Conservation (phyloP, 1,284 basidiomycete genomes). For the Fistulinella staudtii region DNA sequence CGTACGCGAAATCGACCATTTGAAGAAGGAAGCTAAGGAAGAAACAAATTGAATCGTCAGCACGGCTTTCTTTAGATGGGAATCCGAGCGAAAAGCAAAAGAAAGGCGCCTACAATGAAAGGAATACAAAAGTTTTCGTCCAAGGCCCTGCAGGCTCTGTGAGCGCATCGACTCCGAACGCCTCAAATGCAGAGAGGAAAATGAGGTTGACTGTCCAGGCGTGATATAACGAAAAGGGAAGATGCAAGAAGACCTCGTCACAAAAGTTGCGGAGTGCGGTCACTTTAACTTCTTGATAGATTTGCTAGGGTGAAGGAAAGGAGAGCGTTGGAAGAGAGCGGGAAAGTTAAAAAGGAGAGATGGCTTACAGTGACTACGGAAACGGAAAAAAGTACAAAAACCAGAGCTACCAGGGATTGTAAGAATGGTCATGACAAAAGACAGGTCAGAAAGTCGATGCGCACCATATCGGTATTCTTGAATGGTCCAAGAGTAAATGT, state of each 20-base stretch:
- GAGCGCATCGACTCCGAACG: constrained; percentile 80
- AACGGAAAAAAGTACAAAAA: constrained; percentile 80
- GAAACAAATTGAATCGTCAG: no score
- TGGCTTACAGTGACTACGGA: constrained; percentile 64
- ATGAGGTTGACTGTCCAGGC: constrained; percentile 92
- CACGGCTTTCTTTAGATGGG: no score
- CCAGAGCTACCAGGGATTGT: constrained; percentile 76
- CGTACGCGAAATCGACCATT: constrained; percentile 84
- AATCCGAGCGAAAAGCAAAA: neutral
- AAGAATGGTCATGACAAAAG: no score
- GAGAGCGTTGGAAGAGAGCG: neutral
- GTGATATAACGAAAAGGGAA: constrained; percentile 91
- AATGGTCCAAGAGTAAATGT: constrained; percentile 75
- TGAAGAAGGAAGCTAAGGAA: constrained; percentile 89
- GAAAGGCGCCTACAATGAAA: constrained; percentile 54
- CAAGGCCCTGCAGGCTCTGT: constrained; percentile 71
- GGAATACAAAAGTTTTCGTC: constrained; percentile 90
- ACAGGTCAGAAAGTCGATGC: constrained; percentile 2
- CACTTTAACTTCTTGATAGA: constrained; percentile 89
- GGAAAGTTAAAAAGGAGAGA: neutral
- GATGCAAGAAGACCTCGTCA: constrained; percentile 79
- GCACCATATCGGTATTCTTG: constrained; percentile 69
- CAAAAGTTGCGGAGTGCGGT: constrained; percentile 57
- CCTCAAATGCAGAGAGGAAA: constrained; percentile 85
- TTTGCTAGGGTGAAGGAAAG: constrained; percentile 47